Evolutionary conservation across 2,329 filamentous ascomycete genomes (phyloP).

Genomic region (Leptosphaerulina australis): DNA sequence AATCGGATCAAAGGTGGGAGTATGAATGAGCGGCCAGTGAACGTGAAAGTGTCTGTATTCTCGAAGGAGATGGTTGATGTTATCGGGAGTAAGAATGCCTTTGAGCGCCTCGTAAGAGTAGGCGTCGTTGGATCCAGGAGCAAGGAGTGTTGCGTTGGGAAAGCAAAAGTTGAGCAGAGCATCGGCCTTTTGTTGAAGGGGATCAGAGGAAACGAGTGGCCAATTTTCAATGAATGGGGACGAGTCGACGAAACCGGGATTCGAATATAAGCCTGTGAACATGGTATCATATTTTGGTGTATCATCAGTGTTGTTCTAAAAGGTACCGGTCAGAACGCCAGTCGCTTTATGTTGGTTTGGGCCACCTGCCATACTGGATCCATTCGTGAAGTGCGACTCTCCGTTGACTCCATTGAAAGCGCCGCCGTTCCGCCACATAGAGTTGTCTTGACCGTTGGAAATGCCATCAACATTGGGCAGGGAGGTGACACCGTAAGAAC

Average conservation of each 20-base stretch:
- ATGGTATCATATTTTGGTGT: slow-evolving; percentile 53
- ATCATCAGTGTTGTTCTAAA: slow-evolving; percentile 52
- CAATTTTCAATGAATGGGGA: slow-evolving; percentile 49
- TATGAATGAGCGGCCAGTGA: slow-evolving; percentile 75
- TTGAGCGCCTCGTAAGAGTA: slow-evolving; percentile 61
- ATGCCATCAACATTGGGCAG: slow-evolving; percentile 46
- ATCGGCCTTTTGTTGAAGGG: slow-evolving; percentile 54
- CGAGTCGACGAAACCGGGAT: slow-evolving; percentile 51
- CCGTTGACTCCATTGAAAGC: slow-evolving; percentile 53
- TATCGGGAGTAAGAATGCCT: slow-evolving; percentile 67
- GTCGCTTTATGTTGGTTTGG: slow-evolving; percentile 53
- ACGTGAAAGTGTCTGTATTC: slow-evolving; percentile 74
- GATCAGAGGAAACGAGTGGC: slow-evolving; percentile 51
- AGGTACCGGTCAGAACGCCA: slow-evolving; percentile 51
- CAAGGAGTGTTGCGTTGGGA: slow-evolving; percentile 49
- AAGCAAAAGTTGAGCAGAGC: slow-evolving; percentile 59
- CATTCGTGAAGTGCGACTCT: slow-evolving; percentile 52
- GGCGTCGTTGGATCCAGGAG: slow-evolving; percentile 41
- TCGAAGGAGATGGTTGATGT: slow-evolving; percentile 72
- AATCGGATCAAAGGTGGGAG: slow-evolving; percentile 71
- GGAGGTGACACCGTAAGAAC: slow-evolving; percentile 42
- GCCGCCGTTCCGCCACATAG: slow-evolving; percentile 52
- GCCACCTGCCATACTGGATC: slow-evolving; percentile 54
- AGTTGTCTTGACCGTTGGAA: slow-evolving; percentile 45
- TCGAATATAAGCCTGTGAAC: slow-evolving; percentile 57